These are phyloP conservation scores for Chloris gayana DNA, from an alignment of 176 grass and related monocot species.

Conservation along the genomic window DNA sequence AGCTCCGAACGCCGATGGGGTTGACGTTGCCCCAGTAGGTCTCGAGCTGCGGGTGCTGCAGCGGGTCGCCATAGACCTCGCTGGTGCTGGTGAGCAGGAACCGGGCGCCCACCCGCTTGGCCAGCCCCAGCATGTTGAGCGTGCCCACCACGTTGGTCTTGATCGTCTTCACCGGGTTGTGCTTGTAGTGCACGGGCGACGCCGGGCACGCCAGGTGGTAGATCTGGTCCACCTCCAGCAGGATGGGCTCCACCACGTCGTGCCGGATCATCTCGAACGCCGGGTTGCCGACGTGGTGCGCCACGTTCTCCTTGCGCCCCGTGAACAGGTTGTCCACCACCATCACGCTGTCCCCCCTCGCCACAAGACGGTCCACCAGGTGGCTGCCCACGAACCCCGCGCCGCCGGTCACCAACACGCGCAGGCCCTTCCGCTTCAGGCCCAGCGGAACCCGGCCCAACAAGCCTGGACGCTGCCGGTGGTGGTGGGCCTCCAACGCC, in stretches of 20 bases:
- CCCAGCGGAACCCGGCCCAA: constrained; percentile 65
- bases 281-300: constrained; percentile 70
- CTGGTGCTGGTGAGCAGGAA: constrained; percentile 93
- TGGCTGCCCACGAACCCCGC: constrained; percentile 93
- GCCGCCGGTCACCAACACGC: constrained; percentile 73
- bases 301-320: constrained; percentile 79
- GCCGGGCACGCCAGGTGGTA: constrained; percentile 96
- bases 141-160: constrained; percentile 97
- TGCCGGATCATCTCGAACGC: constrained; percentile 85
- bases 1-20: constrained; percentile 74
- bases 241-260: constrained; percentile 91
- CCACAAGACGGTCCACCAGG: constrained; percentile 76
- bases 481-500: too few relatives aligned
- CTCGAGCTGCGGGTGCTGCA: constrained; percentile 91
- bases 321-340: constrained; percentile 97
- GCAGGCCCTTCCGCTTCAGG: constrained; percentile 61
- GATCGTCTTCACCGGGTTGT: constrained; percentile 97
- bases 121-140: constrained; percentile 96
- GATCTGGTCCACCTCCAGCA: constrained; percentile 96
- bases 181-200: constrained; percentile 94
- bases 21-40: constrained; percentile 98
- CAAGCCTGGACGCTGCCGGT: too few relatives aligned
- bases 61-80: constrained; percentile 89
- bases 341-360: constrained; percentile 86
- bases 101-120: constrained; percentile 78